These are phyloP conservation scores for Santalum album DNA, from an alignment of 164 flowering plant genomes.

Conservation along the genomic window DNA sequence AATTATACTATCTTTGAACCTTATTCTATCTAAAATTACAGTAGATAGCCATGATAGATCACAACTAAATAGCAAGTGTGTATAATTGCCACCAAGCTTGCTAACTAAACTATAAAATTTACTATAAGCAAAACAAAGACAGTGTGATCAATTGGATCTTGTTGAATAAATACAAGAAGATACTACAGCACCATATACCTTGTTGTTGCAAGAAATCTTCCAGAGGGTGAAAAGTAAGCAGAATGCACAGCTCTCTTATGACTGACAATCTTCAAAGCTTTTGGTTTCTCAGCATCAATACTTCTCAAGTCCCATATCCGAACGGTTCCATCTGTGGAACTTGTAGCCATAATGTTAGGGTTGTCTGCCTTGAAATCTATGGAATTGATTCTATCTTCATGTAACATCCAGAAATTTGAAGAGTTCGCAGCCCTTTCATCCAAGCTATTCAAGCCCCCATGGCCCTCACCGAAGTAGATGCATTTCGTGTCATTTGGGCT, in stretches of 20 bases:
- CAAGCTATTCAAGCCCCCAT: constrained; percentile 45
- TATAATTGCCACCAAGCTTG: no score
- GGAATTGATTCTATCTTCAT: constrained; percentile 62
- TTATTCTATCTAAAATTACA: no score
- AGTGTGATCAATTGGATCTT: no score
- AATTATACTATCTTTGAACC: no score
- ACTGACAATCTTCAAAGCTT: constrained; percentile 26
- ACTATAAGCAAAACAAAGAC: no score
- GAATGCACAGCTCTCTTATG: constrained; percentile 66
- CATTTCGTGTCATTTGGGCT: constrained; percentile 31
- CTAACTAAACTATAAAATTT: no score
- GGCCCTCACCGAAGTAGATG: constrained; percentile 65
- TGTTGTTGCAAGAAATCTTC: constrained; percentile 68
- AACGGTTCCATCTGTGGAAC: constrained; percentile 81
- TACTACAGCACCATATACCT: constrained; percentile 36
- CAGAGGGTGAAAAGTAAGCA: constrained; percentile 92
- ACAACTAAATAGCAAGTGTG: no score
- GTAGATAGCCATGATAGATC: no score
- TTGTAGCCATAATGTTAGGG: constrained; percentile 64
- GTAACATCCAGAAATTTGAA: constrained; percentile 40
- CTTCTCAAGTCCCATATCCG: constrained; percentile 89
- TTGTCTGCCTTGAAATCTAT: constrained; percentile 60
- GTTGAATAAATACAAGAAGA: no score
- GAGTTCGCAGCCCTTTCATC: constrained; percentile 54
- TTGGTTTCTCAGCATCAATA: constrained; percentile 21